Conservation (phyloP, 305 asterid genomes). For the Fraxinus sp. region DNA sequence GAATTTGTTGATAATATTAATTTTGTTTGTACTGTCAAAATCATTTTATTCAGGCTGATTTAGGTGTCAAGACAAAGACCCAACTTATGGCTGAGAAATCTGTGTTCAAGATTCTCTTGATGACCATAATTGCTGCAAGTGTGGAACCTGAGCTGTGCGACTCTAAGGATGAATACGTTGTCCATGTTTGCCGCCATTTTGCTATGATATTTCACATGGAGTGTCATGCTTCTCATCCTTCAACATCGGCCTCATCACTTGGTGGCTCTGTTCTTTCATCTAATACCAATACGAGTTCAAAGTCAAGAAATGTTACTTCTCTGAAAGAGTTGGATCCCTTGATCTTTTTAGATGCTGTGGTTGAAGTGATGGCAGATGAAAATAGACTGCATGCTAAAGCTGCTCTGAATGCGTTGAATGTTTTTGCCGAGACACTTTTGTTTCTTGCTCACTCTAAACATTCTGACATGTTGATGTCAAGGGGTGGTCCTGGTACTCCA, state of each 20-base stretch:
- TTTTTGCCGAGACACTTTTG: conserved; percentile 77
- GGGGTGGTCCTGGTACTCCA: conserved; percentile 97
- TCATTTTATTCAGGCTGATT: conserved; percentile 75
- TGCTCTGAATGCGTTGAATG: conserved; percentile 75
- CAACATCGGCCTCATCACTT: conserved; percentile 45
- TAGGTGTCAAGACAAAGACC: conserved; percentile 99
- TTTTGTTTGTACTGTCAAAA: conserved; percentile 13
- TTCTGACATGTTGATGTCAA: conserved; percentile 66
- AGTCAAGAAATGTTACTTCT: conserved; percentile 59
- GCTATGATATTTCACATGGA: conserved; percentile 93
- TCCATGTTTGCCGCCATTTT: conserved; percentile 88
- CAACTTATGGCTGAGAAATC: conserved; percentile 99
- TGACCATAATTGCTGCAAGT: conserved; percentile 91
- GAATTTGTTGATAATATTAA: conserved; percentile 11
- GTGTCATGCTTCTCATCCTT: conserved; percentile 49
- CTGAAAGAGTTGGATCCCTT: conserved; percentile 96
- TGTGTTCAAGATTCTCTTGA: conserved; percentile 88
- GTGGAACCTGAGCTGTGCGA: conserved; percentile 86
- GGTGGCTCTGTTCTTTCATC: conserved; percentile 64
- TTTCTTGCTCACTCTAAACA: conserved; percentile 89
- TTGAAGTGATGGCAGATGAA: conserved; percentile 89
- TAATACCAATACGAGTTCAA: conserved; percentile 52
- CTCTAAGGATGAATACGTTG: conserved; percentile 77
- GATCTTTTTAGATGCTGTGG: conserved; percentile 94
- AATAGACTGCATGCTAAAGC: conserved; percentile 92